A percentile compares a stretch with the other conserved stretches of the same genome.
phyloP scores from a whole-genome alignment of 495 filamentous ascomycete species.

The Aspergillus saccharolyticus region DNA sequence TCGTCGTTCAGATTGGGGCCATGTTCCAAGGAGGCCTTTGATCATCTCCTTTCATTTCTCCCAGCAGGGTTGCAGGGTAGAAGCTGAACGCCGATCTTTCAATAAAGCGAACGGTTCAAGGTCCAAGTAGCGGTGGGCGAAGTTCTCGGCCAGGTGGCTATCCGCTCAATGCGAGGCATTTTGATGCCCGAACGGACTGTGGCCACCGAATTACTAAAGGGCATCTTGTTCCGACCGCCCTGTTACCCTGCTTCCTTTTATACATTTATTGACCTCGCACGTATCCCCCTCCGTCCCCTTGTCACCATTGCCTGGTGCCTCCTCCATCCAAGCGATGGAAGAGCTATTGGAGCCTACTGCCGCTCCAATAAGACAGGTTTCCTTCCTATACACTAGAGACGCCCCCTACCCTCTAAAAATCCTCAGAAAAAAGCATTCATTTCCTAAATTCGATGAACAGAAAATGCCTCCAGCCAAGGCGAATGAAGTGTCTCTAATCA shows the following conservation, averaged over 20 bases:
- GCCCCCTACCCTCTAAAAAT: conserved; percentile 13
- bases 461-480: not conserved
- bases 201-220: not conserved
- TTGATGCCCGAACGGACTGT: conserved; percentile 11
- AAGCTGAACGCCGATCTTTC: not conserved
- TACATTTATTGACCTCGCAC: conserved; percentile 3
- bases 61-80: conserved; percentile 3
- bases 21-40: conserved; percentile 12
- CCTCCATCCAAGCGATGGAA: not conserved
- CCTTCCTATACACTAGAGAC: conserved; percentile 10
- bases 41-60: conserved; percentile 12
- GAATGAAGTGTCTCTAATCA: not conserved
- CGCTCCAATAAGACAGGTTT: conserved; percentile 15
- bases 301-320: not conserved
- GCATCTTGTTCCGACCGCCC: conserved; percentile 18
- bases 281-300: conserved; percentile 3
- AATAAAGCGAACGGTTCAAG: not conserved
- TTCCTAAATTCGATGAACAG: not conserved
- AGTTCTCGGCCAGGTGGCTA: conserved; percentile 10
- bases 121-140: conserved; percentile 15
- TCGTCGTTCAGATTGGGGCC: conserved; percentile 28
- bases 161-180: not conserved
- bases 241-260: conserved; percentile 10
- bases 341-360: conserved; percentile 20
- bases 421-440: conserved; percentile 10